Evolutionary conservation across 2,329 filamentous ascomycete species (phyloP).

Genomic region (Daldinia sp.): DNA sequence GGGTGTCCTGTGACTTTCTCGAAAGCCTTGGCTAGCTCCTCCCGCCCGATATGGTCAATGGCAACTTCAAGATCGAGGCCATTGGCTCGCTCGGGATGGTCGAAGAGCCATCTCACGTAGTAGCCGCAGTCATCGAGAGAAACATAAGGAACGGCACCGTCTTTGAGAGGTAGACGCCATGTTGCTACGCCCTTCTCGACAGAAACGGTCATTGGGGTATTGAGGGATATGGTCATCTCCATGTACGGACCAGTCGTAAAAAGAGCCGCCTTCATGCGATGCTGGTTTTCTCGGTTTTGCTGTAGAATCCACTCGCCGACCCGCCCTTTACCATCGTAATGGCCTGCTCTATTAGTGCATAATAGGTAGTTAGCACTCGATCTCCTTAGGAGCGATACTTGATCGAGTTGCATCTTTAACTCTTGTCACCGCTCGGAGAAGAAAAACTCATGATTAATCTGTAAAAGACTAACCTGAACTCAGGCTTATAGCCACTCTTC

Average conservation of each 20-base stretch:
- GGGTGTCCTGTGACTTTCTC: constrained; percentile 53
- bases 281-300: constrained; percentile 49
- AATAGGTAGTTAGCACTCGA: neutral
- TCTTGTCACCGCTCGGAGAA: too few relatives aligned
- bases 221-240: constrained; percentile 51
- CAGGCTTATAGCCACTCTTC: constrained; percentile 55
- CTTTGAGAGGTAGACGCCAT: constrained; percentile 46
- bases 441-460: neutral
- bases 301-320: constrained; percentile 55
- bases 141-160: constrained; percentile 53
- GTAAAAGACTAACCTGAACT: constrained; percentile 41
- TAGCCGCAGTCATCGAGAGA: constrained; percentile 56
- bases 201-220: constrained; percentile 51
- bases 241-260: constrained; percentile 68
- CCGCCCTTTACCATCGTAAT: constrained; percentile 58
- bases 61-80: constrained; percentile 56
- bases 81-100: constrained; percentile 53
- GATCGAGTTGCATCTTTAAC: too few relatives aligned
- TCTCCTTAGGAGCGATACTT: too few relatives aligned
- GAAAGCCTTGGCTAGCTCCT: constrained; percentile 54
- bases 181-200: constrained; percentile 47
- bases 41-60: constrained; percentile 52
- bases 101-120: constrained; percentile 59
- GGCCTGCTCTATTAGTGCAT: constrained; percentile 52
- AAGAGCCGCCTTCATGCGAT: constrained; percentile 58